These are phyloP conservation scores for Trypanosoma rangeli DNA, from an alignment of 208 protist genomes.

Conservation along the genomic window DNA sequence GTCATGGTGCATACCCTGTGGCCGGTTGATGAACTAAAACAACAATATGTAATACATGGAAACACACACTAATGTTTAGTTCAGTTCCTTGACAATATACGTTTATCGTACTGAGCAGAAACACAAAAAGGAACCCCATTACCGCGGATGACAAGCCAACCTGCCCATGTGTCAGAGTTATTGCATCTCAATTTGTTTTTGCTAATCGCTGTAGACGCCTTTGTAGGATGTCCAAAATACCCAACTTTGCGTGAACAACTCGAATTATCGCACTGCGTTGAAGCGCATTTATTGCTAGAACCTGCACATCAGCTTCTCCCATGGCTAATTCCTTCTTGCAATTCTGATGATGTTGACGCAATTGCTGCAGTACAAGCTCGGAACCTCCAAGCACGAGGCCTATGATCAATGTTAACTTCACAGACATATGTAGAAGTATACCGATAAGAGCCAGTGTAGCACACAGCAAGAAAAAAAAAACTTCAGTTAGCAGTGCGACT, in stretches of 20 bases:
- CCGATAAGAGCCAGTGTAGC: conserved; percentile 30
- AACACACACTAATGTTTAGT: conserved; percentile 57
- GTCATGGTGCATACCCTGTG: conserved; percentile 41
- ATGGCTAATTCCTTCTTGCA: conserved; percentile 29
- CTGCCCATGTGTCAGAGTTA: conserved; percentile 65
- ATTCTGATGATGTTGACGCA: conserved; percentile 31
- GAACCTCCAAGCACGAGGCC: conserved; percentile 38
- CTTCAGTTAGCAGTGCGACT: conserved; percentile 59
- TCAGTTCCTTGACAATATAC: conserved; percentile 48
- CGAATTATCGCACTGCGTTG: conserved; percentile 65
- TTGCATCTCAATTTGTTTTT: conserved; percentile 33
- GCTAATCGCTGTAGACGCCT: conserved; percentile 30
- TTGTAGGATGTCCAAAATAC: conserved; percentile 44
- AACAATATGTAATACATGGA: conserved; percentile 76
- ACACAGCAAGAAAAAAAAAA: conserved; percentile 38
- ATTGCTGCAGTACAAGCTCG: conserved; percentile 49
- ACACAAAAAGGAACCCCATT: conserved; percentile 64
- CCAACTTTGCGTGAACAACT: conserved; percentile 53
- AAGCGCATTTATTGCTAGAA: conserved; percentile 57
- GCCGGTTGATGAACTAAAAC: conserved; percentile 50
- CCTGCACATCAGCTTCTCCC: conserved; percentile 50
- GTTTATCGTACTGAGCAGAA: conserved; percentile 62
- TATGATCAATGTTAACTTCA: conserved; percentile 50
- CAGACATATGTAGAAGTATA: conserved; percentile 60
- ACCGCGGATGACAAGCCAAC: conserved; percentile 50